Evolutionary conservation across 176 grass and related monocot genomes (phyloP), one percentile per base, ranked within the genome.

Genomic region (Rhynchospora tenuis): DNA sequence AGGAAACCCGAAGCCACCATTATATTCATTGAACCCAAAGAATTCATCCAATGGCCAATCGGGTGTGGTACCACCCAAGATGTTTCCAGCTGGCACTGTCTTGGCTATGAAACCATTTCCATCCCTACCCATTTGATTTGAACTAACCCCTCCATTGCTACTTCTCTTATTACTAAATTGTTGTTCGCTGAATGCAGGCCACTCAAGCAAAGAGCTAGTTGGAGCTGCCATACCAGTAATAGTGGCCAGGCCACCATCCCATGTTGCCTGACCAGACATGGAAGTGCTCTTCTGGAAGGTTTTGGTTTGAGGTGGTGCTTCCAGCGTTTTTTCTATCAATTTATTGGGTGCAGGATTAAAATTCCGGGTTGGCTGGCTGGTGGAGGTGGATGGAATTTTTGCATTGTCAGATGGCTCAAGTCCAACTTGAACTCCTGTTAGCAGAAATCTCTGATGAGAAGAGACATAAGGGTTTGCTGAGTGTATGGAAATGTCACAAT

Each of bases 391-490:
- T 33, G 73, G 73, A 15, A 23, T 23, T 38, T 38, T 38, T 19
- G 73, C 50, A 7, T 83, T 80, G 55, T 88, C 78, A 81, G 56
- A 75, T 3, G 82, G 54, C 47, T 93, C 72, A 4, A 90, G 94
- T 19, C 89, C 89, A 43, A 99, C 96, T 90, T 93, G 96, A 19
- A 95, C 93, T 81, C 96, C 96, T 63, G 96, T 95, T 84, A 99
- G 79, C 19, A 99, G 88, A 89, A 99, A 95, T 83, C 96, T 84
- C 3, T 89, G 89, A 89, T 99, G 96, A 73, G 85, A 20, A 62
- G 91, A 93, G 79, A 95, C 96, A 81, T 90, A 86, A 43, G 93
- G 68, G 84, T 93, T 99, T 82, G 89, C 86, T 13, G 91, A 78
- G 84, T 99, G 96, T 74, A 99, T 90, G 59, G 96, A 82, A 28